A percentile compares a stretch with the other conserved stretches of the same genome.
phyloP scores from a whole-genome alignment of 805 yeast genomes.

The Candida glaebosa region DNA sequence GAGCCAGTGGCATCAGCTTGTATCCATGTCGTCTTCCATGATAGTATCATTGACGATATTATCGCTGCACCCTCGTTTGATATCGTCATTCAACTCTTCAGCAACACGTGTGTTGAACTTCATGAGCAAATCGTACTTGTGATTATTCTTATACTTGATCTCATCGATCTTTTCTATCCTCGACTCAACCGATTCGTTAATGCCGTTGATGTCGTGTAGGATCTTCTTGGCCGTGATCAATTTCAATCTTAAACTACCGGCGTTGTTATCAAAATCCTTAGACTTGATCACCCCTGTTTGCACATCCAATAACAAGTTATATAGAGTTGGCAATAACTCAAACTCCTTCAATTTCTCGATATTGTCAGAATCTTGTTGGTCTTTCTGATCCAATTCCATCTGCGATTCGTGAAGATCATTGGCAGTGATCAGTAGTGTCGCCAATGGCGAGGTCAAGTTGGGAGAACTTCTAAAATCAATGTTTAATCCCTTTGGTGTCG shows the following conservation, averaged over 20 bases:
- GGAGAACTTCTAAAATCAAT: not conserved
- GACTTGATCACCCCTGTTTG: slow-evolving; percentile 34
- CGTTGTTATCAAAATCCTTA: slow-evolving; percentile 40
- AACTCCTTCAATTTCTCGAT: slow-evolving; percentile 24
- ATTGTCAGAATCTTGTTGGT: slow-evolving; percentile 10
- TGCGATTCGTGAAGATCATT: slow-evolving; percentile 3
- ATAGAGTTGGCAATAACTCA: slow-evolving; percentile 38
- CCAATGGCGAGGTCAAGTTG: slow-evolving; percentile 3
- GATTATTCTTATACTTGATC: slow-evolving; percentile 22
- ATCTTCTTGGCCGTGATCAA: slow-evolving; percentile 24
- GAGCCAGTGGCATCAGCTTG: no score
- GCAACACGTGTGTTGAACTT: slow-evolving; percentile 14
- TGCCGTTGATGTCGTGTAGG: slow-evolving; percentile 37
- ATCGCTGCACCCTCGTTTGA: no score
- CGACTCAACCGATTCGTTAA: slow-evolving; percentile 29
- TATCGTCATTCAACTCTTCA: no score
- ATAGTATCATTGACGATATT: no score
- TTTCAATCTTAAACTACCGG: slow-evolving; percentile 38
- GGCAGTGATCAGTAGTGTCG: slow-evolving; percentile 1
- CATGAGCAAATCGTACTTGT: slow-evolving; percentile 21
- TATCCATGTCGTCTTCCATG: no score
- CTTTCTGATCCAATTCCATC: not conserved
- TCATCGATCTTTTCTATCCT: slow-evolving; percentile 21
- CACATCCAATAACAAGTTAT: slow-evolving; percentile 30
- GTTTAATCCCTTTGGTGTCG: not conserved